Evolutionary conservation across 2,329 filamentous ascomycete species (phyloP), one percentile per base, ranked within the genome.

Genomic region (Curvularia sp.): DNA sequence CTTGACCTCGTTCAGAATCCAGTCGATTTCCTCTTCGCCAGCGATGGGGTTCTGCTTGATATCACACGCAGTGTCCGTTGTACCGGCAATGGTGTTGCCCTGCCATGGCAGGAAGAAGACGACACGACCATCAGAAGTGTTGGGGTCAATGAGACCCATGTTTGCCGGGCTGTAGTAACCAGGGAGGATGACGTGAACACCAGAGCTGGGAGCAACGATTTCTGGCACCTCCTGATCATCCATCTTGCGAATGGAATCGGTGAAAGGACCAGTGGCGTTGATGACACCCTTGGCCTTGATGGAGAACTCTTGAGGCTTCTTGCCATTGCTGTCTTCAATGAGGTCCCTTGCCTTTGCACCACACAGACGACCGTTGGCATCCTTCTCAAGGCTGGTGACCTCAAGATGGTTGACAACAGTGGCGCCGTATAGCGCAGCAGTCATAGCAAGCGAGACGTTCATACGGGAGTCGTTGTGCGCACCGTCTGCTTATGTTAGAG

Each of bases 61-160:
- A 28, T 83, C 80, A 36, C 89, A 90, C 3, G 91, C 88, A 38
- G 90, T 88, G 73, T 96, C 92, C 7, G 92, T 96, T 5, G 92
- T 96, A 60, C 92, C 92, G 45, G 92, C 92, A 72, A 96, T 95
- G 13, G 92, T 96, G 79, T 95, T 95, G 48, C 92, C 92, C 80
- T 96, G 92, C 92, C 92, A 96, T 21, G 92, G 92, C 39, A 96
- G 83, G 83, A 96, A 96, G 86, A 96, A 96, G 72, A 96, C 94
- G 49, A 96, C 92, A 74, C 92, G 87, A 19, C 92, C 92, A 72
- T 96, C 92, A 1, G 92, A 96, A 1, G 92, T 95, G 39, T 87
- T 87, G 5, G 92, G 92, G 70, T 96, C 92, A 68, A 96, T 91
- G 39, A 96, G 83, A 60, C 92, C 92, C 91, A 96, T 95, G 72